Evolutionary conservation across 1,284 basidiomycete species (phyloP).

Genomic region (Vanrija sp.): DNA sequence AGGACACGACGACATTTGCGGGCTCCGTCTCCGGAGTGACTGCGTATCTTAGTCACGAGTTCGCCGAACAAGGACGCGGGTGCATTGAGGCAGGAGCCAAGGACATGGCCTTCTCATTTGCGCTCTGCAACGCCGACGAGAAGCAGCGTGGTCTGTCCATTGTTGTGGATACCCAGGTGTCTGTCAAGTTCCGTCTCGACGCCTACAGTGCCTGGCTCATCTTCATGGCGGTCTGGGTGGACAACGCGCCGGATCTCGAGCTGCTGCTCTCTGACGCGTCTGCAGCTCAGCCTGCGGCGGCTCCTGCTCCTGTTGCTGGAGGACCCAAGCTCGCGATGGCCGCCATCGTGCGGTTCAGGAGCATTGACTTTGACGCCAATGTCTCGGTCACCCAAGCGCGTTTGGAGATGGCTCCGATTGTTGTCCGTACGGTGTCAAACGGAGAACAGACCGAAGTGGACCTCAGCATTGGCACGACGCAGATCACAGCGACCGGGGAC

Average conservation of each 20-base stretch:
- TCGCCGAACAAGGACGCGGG: slow-evolving; percentile 41
- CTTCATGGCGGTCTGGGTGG: slow-evolving; percentile 43
- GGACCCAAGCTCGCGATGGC: slow-evolving; percentile 25
- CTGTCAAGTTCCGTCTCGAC: slow-evolving; percentile 39
- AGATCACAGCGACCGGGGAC: slow-evolving; percentile 65
- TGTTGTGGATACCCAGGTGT: slow-evolving; percentile 38
- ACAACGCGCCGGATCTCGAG: slow-evolving; percentile 37
- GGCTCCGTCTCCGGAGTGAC: slow-evolving; percentile 75
- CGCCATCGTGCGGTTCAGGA: slow-evolving; percentile 65
- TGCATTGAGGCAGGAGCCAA: slow-evolving; percentile 43
- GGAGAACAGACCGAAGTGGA: slow-evolving; percentile 52
- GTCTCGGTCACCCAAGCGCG: slow-evolving; percentile 59
- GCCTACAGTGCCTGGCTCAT: slow-evolving; percentile 43
- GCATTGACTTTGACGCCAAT: slow-evolving; percentile 67
- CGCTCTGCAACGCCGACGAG: slow-evolving; percentile 14
- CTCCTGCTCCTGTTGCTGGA: not conserved
- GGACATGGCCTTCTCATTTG: slow-evolving; percentile 40
- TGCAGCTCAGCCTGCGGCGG: not conserved
- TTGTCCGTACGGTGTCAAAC: slow-evolving; percentile 37
- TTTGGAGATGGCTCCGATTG: slow-evolving; percentile 60
- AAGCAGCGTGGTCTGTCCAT: slow-evolving; percentile 55
- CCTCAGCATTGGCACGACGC: slow-evolving; percentile 62
- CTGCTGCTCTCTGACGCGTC: not conserved
- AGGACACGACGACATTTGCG: slow-evolving; percentile 62
- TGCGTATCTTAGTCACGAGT: slow-evolving; percentile 67